Evolutionary conservation across 805 yeast genomes (phyloP).

Genomic region (Isabelozyma heimii): DNA sequence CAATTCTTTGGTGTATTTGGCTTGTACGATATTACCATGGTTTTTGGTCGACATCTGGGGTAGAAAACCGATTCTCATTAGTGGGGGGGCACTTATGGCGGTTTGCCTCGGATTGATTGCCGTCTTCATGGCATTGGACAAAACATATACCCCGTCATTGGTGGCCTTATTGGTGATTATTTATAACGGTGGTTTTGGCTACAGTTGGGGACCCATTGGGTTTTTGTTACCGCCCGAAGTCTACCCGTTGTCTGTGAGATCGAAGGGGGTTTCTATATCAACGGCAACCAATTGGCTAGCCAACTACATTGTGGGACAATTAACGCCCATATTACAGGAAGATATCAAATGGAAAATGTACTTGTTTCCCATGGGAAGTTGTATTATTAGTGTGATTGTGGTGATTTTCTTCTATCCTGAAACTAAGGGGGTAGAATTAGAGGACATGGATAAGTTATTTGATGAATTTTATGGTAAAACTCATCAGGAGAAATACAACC

Average conservation of each 20-base stretch:
- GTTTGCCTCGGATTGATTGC: conserved; percentile 32
- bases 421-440: conserved; percentile 44
- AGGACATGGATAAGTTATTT: conserved; percentile 39
- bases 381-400: conserved; percentile 31
- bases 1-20: conserved; percentile 36
- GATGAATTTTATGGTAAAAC: conserved; percentile 25
- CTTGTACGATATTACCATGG: conserved; percentile 45
- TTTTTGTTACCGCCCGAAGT: conserved; percentile 45
- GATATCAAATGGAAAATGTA: conserved; percentile 41
- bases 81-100: conserved; percentile 41
- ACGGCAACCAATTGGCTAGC: conserved; percentile 47
- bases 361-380: conserved; percentile 37
- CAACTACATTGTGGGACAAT: conserved; percentile 43
- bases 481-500: not conserved
- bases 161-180: conserved; percentile 41
- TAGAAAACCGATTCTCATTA: conserved; percentile 40
- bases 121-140: conserved; percentile 29
- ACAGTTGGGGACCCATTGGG: conserved; percentile 47
- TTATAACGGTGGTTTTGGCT: conserved; percentile 44
- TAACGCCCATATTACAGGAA: conserved; percentile 42
- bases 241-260: conserved; percentile 39
- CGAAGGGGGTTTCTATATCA: conserved; percentile 44
- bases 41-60: conserved; percentile 46
- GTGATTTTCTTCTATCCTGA: conserved; percentile 40
- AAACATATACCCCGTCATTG: conserved; percentile 30